These are phyloP conservation scores for Xylariaceae sp. DNA, from an alignment of 2,329 filamentous ascomycete species.

Conservation along the genomic window DNA sequence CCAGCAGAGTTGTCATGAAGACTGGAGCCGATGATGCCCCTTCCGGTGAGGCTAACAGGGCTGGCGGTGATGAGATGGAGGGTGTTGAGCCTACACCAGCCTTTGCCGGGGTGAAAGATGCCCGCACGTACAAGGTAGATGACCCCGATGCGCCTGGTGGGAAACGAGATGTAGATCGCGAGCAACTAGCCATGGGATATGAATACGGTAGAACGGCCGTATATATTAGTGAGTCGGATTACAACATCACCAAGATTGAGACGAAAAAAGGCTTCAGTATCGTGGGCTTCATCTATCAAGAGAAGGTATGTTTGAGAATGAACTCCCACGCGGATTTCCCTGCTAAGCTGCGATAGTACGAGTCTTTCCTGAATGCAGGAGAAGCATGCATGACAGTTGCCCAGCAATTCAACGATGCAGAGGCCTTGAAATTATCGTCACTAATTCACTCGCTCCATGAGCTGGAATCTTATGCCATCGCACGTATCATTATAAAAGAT, in stretches of 20 bases:
- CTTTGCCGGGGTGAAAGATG: constrained; percentile 66
- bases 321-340: neutral
- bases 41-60: constrained; percentile 48
- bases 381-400: constrained; percentile 72
- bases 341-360: constrained; percentile 51
- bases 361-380: constrained; percentile 80
- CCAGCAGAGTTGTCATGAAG: constrained; percentile 67
- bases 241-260: constrained; percentile 82
- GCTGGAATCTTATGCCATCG: constrained; percentile 78
- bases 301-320: constrained; percentile 55
- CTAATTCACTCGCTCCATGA: constrained; percentile 84
- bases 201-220: constrained; percentile 91
- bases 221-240: constrained; percentile 78
- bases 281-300: constrained; percentile 73
- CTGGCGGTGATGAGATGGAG: constrained; percentile 44
- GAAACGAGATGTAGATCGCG: constrained; percentile 74
- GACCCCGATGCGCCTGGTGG: constrained; percentile 70
- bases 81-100: constrained; percentile 41
- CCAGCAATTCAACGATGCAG: constrained; percentile 72
- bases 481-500: constrained; percentile 78
- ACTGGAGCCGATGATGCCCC: constrained; percentile 38
- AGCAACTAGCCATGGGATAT: constrained; percentile 86
- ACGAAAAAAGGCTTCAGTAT: constrained; percentile 71
- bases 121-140: constrained; percentile 74
- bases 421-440: constrained; percentile 78